Conservation (phyloP, 2,329 filamentous ascomycete genomes). For the Colletotrichum euphorbiae region DNA sequence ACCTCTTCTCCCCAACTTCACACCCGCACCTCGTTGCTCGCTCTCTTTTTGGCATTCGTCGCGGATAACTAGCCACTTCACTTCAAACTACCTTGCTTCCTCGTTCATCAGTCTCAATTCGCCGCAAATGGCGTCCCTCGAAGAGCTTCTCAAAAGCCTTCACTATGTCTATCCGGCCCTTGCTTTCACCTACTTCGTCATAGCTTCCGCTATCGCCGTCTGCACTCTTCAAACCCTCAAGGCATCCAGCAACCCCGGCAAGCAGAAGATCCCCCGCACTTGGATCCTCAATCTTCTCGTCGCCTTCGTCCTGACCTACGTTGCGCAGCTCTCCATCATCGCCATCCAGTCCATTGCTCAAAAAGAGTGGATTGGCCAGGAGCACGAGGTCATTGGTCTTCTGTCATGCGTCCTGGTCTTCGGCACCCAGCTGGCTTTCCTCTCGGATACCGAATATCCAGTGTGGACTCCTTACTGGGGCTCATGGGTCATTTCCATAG, state of each 20-base stretch:
- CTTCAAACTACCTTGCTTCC: background rate
- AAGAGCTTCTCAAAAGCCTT: conserved; percentile 56
- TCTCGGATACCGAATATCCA: conserved; percentile 62
- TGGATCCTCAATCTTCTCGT: conserved; percentile 56
- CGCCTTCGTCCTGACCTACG: conserved; percentile 58
- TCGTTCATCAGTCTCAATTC: background rate
- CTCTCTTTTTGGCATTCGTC: background rate
- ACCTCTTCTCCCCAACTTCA: conserved; percentile 8
- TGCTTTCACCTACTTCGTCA: conserved; percentile 68
- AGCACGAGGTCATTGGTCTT: conserved; percentile 66
- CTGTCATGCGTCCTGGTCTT: conserved; percentile 74
- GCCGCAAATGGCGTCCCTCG: conserved; percentile 42
- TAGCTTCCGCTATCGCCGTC: conserved; percentile 61
- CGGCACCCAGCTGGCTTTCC: conserved; percentile 67
- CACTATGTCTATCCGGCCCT: conserved; percentile 70
- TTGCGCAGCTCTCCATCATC: conserved; percentile 58
- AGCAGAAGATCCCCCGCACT: conserved; percentile 54
- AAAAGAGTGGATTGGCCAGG: conserved; percentile 55
- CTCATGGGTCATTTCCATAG: conserved; percentile 68
- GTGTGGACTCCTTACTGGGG: conserved; percentile 74
- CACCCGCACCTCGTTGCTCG: background rate
- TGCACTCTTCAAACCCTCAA: conserved; percentile 64
- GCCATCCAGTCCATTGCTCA: conserved; percentile 50
- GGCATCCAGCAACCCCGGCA: conserved; percentile 48
- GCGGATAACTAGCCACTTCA: background rate